These are phyloP conservation scores for Celoporthe dispersa DNA, from an alignment of 2,329 filamentous ascomycete species.

Conservation along the genomic window DNA sequence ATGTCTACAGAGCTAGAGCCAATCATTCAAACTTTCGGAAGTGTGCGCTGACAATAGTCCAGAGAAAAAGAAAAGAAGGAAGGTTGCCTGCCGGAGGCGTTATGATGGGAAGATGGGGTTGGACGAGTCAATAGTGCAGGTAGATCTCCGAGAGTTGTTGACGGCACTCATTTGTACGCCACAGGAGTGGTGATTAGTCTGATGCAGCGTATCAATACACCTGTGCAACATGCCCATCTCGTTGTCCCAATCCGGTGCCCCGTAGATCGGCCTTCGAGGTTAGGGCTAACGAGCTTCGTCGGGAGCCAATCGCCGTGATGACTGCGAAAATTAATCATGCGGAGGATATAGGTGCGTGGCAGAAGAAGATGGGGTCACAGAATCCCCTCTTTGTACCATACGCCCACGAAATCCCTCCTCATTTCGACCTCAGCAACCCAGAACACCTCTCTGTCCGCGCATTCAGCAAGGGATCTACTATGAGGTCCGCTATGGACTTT, in stretches of 20 bases:
- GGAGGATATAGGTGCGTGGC: neutral
- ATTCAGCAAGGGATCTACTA: constrained; percentile 9
- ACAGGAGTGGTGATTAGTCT: neutral
- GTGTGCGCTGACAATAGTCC: neutral
- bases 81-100: neutral
- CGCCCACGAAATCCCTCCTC: neutral
- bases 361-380: neutral
- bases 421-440: neutral
- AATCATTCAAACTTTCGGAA: neutral
- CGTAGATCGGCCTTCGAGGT: neutral
- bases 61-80: neutral
- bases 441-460: constrained; percentile 9
- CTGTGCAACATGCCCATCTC: neutral
- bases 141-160: neutral
- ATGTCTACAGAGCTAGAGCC: neutral
- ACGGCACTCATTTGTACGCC: neutral
- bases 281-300: neutral
- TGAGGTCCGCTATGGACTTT: constrained; percentile 11
- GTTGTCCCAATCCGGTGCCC: neutral
- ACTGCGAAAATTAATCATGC: neutral
- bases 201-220: constrained; percentile 1
- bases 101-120: neutral
- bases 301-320: constrained; percentile 1
- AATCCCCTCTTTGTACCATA: constrained; percentile 11
- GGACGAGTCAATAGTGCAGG: neutral